These are phyloP conservation scores for Zalaria sp. DNA, from an alignment of 2,329 filamentous ascomycete species.

Conservation along the genomic window DNA sequence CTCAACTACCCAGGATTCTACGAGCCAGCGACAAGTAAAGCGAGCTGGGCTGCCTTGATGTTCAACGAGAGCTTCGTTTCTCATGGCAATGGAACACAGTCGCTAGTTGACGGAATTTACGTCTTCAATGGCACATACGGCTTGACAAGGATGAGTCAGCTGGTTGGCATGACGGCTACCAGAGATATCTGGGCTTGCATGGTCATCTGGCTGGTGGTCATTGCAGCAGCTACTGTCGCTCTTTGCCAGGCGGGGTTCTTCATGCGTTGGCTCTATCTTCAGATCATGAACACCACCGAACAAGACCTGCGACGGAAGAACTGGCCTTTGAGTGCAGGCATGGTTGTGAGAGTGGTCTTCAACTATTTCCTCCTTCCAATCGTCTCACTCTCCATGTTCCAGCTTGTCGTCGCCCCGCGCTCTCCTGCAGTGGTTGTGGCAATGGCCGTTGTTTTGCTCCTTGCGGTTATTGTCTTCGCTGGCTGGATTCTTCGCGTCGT, in stretches of 20 bases:
- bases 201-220: constrained; percentile 76
- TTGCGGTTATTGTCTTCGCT: constrained; percentile 58
- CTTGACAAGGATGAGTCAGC: constrained; percentile 62
- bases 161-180: constrained; percentile 63
- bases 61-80: constrained; percentile 86
- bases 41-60: constrained; percentile 77
- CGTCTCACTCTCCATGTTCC: constrained; percentile 76
- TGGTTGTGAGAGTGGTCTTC: constrained; percentile 65
- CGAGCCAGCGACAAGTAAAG: constrained; percentile 78
- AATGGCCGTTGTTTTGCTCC: constrained; percentile 60
- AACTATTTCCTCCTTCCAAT: constrained; percentile 86
- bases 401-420: constrained; percentile 59
- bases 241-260: constrained; percentile 67
- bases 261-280: constrained; percentile 60
- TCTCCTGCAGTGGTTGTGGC: constrained; percentile 60
- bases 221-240: constrained; percentile 53
- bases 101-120: constrained; percentile 76
- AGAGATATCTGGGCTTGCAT: constrained; percentile 88
- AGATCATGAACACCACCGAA: constrained; percentile 56
- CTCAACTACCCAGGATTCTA: constrained; percentile 89
- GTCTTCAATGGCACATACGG: constrained; percentile 64
- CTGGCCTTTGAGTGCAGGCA: constrained; percentile 55
- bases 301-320: constrained; percentile 88
- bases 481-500: constrained; percentile 73
- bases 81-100: constrained; percentile 48